Conservation (phyloP, 2,329 filamentous ascomycete genomes). For the Chrysosporium queenslandicum region DNA sequence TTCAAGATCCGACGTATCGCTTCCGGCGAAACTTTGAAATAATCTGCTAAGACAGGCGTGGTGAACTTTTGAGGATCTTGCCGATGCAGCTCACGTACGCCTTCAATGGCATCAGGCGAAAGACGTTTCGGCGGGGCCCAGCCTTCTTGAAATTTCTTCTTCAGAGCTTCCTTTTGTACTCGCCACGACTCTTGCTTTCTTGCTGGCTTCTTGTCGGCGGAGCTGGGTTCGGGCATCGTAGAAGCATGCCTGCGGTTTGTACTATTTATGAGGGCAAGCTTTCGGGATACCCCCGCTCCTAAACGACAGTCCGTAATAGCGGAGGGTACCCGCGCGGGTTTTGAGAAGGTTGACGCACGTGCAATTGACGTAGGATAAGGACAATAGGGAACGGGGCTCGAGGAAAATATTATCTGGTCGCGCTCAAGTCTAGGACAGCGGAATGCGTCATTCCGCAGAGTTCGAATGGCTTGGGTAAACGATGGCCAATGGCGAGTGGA, state of each 20-base stretch:
- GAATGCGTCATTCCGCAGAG: background rate
- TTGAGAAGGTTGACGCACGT: background rate
- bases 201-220: conserved; percentile 11
- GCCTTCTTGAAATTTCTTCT: conserved; percentile 64
- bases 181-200: conserved; percentile 53
- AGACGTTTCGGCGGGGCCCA: conserved; percentile 80
- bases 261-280: background rate
- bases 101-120: conserved; percentile 84
- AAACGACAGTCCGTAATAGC: background rate
- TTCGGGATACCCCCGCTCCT: background rate
- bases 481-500: background rate
- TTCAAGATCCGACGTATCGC: conserved; percentile 76
- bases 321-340: background rate
- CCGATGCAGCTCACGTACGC: conserved; percentile 70
- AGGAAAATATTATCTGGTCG: background rate
- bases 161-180: conserved; percentile 62
- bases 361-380: background rate
- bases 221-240: background rate
- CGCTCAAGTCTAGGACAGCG: background rate
- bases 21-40: conserved; percentile 81
- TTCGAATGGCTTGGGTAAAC: background rate
- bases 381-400: background rate
- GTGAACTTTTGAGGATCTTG: conserved; percentile 70
- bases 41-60: conserved; percentile 58
- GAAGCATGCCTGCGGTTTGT: background rate